A percentile compares a stretch with the other conserved stretches of the same genome.
These are phyloP conservation scores for Cymodocea nodosa DNA, from an alignment of 116 monocot genomes.

Conservation along the genomic window DNA sequence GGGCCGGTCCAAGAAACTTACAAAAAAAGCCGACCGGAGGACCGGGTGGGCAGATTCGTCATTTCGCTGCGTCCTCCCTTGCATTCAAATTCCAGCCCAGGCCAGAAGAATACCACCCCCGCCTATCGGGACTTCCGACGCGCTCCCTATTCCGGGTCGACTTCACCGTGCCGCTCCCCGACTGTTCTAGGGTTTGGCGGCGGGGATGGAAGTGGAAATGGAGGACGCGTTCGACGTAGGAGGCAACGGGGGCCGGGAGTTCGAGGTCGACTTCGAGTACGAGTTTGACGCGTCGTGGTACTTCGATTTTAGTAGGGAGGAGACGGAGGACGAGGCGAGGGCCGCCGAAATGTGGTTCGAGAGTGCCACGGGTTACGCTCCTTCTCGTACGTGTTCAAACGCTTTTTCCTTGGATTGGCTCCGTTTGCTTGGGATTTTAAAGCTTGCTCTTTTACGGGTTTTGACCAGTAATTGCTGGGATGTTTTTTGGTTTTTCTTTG, in stretches of 20 bases:
- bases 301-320: constrained; percentile 56
- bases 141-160: no score
- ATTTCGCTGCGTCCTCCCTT: no score
- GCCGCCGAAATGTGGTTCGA: constrained; percentile 62
- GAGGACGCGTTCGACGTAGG: constrained; percentile 5
- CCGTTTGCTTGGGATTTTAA: not conserved
- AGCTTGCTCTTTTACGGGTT: not conserved
- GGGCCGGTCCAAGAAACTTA: no score
- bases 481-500: not conserved
- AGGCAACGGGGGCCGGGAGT: not conserved
- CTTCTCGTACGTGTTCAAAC: constrained; percentile 48
- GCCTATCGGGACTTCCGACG: no score
- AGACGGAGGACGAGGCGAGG: constrained; percentile 29
- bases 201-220: constrained; percentile 2
- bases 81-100: no score
- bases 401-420: not conserved
- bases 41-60: no score
- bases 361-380: constrained; percentile 46
- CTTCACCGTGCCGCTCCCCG: no score
- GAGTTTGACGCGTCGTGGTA: constrained; percentile 69
- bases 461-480: not conserved
- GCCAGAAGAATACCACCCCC: no score
- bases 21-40: no score
- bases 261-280: constrained; percentile 62
- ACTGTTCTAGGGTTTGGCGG: not conserved